Evolutionary conservation across 2,329 filamentous ascomycete species (phyloP).

Genomic region (Colletotrichum paranaense): DNA sequence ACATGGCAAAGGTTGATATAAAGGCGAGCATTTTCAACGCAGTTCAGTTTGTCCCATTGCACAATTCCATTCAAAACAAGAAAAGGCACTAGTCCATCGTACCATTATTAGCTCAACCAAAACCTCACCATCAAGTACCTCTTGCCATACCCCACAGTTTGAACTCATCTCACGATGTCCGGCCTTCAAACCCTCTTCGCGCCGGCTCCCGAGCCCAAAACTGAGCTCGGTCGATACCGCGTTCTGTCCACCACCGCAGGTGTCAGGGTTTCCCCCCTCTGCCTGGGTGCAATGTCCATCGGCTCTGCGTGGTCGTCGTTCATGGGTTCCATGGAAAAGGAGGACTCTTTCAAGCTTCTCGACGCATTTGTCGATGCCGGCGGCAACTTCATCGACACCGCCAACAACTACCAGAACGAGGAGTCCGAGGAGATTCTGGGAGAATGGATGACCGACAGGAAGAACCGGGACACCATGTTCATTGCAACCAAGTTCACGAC

Average conservation of each 20-base stretch:
- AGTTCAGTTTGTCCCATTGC: not conserved
- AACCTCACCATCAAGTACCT: not conserved
- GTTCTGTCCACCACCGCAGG: constrained; percentile 61
- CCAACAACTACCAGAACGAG: constrained; percentile 68
- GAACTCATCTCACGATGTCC: constrained; percentile 13
- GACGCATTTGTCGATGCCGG: constrained; percentile 67
- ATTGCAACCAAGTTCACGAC: constrained; percentile 68
- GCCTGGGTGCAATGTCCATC: constrained; percentile 65
- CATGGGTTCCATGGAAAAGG: constrained; percentile 67
- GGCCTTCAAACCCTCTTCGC: constrained; percentile 36
- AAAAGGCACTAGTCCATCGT: not conserved
- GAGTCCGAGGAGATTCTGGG: constrained; percentile 69
- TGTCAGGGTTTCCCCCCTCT: constrained; percentile 64
- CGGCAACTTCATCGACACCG: constrained; percentile 77
- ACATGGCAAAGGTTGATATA: constrained; percentile 10
- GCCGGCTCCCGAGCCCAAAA: constrained; percentile 51
- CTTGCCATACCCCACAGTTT: not conserved
- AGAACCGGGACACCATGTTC: constrained; percentile 64
- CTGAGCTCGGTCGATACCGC: constrained; percentile 64
- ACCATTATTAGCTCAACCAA: not conserved
- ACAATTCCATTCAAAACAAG: not conserved
- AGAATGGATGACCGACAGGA: constrained; percentile 63
- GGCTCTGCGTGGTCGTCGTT: constrained; percentile 55
- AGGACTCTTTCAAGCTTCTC: constrained; percentile 65
- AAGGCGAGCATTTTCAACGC: not conserved